Percentiles rank a stretch among this genome's conserved stretches.
Evolutionary conservation across 768 basidiomycete species (phyloP).

Genomic region (Naganishia antarctica): DNA sequence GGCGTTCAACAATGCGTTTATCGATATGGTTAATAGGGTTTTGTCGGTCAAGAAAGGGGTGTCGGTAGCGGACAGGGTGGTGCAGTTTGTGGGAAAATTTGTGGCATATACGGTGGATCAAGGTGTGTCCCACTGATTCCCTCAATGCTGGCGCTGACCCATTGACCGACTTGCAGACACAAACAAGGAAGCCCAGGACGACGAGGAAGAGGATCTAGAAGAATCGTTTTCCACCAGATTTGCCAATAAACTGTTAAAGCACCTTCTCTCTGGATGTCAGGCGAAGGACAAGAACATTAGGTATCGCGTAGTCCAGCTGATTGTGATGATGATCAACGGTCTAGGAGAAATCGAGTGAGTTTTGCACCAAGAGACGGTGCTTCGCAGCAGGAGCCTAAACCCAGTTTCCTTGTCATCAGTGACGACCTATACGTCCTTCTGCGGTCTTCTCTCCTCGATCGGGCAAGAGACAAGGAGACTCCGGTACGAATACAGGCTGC

Average conservation of each 20-base stretch:
- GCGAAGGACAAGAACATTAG: slow-evolving; percentile 85
- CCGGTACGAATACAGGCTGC: slow-evolving; percentile 73
- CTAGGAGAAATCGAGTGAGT: slow-evolving; percentile 70
- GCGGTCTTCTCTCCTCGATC: slow-evolving; percentile 62
- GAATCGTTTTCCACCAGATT: slow-evolving; percentile 69
- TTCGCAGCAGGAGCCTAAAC: not conserved
- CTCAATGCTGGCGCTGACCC: not conserved
- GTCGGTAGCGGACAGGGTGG: slow-evolving; percentile 64
- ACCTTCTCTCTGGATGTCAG: slow-evolving; percentile 68
- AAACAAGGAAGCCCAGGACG: slow-evolving; percentile 49
- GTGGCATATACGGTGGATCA: slow-evolving; percentile 69
- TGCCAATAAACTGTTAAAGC: slow-evolving; percentile 62
- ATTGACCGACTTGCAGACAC: slow-evolving; percentile 52
- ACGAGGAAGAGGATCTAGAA: slow-evolving; percentile 54
- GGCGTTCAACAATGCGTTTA: slow-evolving; percentile 65
- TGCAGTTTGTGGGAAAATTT: slow-evolving; percentile 79
- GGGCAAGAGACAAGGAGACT: slow-evolving; percentile 73
- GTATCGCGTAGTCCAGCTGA: slow-evolving; percentile 70
- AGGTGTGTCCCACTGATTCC: slow-evolving; percentile 53
- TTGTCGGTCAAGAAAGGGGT: slow-evolving; percentile 76
- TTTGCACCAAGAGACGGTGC: slow-evolving; percentile 40
- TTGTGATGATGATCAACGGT: slow-evolving; percentile 71
- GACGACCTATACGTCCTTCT: slow-evolving; percentile 68
- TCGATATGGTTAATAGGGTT: slow-evolving; percentile 59
- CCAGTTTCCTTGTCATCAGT: not conserved